These are phyloP conservation scores for Colletotrichum musae DNA, from an alignment of 2,329 filamentous ascomycete species.

Conservation along the genomic window DNA sequence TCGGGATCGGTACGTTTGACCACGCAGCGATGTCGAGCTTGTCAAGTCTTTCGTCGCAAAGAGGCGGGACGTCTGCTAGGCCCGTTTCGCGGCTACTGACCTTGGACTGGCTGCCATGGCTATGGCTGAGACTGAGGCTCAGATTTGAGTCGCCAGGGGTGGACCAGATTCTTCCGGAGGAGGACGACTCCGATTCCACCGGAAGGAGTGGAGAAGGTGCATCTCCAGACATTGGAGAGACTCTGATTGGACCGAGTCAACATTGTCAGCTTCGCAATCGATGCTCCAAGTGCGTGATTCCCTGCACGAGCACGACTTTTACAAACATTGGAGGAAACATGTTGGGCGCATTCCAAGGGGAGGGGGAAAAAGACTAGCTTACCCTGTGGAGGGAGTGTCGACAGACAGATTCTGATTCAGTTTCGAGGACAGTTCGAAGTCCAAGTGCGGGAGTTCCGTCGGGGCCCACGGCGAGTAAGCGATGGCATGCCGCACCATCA, in stretches of 20 bases:
- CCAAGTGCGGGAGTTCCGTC: constrained; percentile 17
- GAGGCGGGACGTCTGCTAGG: not conserved
- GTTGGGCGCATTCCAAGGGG: not conserved
- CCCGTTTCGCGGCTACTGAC: not conserved
- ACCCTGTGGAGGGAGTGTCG: constrained; percentile 12
- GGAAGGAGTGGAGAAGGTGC: constrained; percentile 4
- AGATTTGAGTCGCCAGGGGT: not conserved
- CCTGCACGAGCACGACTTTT: too few species aligned
- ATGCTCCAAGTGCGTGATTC: too few species aligned
- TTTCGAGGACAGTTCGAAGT: not conserved
- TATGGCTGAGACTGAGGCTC: not conserved
- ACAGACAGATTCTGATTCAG: not conserved
- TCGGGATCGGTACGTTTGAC: constrained; percentile 5
- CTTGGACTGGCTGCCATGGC: not conserved
- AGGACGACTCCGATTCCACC: not conserved
- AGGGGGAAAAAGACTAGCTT: not conserved
- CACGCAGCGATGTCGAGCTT: constrained; percentile 14
- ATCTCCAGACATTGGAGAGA: constrained; percentile 20
- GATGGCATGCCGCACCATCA: constrained; percentile 31
- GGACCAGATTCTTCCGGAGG: not conserved
- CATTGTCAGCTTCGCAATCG: not conserved
- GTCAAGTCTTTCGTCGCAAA: constrained; percentile 25
- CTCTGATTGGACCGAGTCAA: not conserved
- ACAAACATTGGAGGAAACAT: too few species aligned
- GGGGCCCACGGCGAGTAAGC: constrained; percentile 31